Base-by-base conservation (phyloP, 352 stramenopile genomes). In the Globisporangium echinulatum region DNA sequence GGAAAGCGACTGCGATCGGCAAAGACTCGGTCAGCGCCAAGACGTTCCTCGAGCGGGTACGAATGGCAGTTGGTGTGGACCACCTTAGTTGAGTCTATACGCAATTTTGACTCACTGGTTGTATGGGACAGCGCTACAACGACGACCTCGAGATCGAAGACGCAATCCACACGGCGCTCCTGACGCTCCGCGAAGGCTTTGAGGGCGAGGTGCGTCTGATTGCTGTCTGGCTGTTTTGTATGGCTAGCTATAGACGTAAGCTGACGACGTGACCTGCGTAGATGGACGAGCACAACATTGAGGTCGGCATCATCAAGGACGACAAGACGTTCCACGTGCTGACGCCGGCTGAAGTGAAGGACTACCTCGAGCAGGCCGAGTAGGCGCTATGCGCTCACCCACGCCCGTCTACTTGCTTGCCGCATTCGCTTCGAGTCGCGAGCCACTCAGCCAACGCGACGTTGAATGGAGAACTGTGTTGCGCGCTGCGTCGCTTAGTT, bases 131-230 rank as follows among this genome's bases (percentile, higher is more conserved):
- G 83, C 80, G 85, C 72, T 96, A 88, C 73, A 91, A 92, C 51
- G 96, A 99, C 58, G 97, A 99, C 63, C 98, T 99, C 72, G 97
- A 99, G 72, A 88, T 99, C 59, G 97, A 99, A 87, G 97, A 99
- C 79, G 97, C 97, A 7, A 98, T 99, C 70, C 96, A 99, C 78
- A 99, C 96, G 58, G 97, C 97, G 39, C 82, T 99, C 56, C 78
- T 99, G 51, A 99, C 97, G n/a, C 84, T 99, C 62, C 82, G 97
- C 58, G 97, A 99, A 83, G 96, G 97, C 57, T 99, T 99, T 71
- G 97, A 98, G 72, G 92, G 94, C 66, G 88, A 97, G 85, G 79
- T 88, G 57, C 8, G 64, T 59, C 50, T 14, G 25, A 33, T 2
- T 33, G 2, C 25, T 33, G 25, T 33, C 25, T 33, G 25, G 25